phyloP scores from a whole-genome alignment of 2,329 filamentous ascomycete species.

The Alternaria gaisen region DNA sequence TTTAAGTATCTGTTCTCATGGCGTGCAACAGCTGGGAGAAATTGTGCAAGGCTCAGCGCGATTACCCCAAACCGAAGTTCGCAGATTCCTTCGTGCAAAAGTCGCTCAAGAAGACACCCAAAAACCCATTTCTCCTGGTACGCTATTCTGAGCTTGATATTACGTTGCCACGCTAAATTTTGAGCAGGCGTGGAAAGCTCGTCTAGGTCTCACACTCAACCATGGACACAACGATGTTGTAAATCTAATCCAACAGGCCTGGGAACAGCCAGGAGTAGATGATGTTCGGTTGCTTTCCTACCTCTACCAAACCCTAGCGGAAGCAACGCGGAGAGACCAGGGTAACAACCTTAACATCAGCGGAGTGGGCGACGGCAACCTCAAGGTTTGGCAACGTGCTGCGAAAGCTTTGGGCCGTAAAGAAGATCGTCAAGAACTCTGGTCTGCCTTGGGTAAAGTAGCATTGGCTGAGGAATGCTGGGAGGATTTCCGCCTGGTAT shows the following conservation, averaged over 20 bases:
- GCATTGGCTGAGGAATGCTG: slow-evolving; percentile 45
- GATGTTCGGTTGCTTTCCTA: slow-evolving; percentile 41
- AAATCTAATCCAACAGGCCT: slow-evolving; percentile 26
- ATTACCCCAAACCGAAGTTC: slow-evolving; percentile 47
- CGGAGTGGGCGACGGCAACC: slow-evolving; percentile 30
- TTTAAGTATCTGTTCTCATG: slow-evolving; percentile 29
- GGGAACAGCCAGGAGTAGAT: slow-evolving; percentile 33
- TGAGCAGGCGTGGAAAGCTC: slow-evolving; percentile 45
- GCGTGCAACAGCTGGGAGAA: slow-evolving; percentile 48
- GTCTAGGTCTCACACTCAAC: slow-evolving; percentile 32
- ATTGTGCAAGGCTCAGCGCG: slow-evolving; percentile 41
- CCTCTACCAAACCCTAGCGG: slow-evolving; percentile 35
- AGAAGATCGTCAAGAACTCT: slow-evolving; percentile 36
- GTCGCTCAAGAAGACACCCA: slow-evolving; percentile 47
- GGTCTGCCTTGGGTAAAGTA: slow-evolving; percentile 37
- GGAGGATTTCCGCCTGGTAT: slow-evolving; percentile 47
- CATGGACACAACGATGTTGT: slow-evolving; percentile 19
- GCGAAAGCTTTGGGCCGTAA: slow-evolving; percentile 35
- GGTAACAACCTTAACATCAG: slow-evolving; percentile 7
- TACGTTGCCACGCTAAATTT: slow-evolving; percentile 7
- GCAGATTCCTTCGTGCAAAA: slow-evolving; percentile 45
- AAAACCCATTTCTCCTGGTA: slow-evolving; percentile 49
- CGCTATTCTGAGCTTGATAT: not conserved
- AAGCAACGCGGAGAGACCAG: slow-evolving; percentile 24
- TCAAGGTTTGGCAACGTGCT: slow-evolving; percentile 42